Evolutionary conservation across 495 filamentous ascomycete genomes (phyloP).

Genomic region (Penicillium desertorum): DNA sequence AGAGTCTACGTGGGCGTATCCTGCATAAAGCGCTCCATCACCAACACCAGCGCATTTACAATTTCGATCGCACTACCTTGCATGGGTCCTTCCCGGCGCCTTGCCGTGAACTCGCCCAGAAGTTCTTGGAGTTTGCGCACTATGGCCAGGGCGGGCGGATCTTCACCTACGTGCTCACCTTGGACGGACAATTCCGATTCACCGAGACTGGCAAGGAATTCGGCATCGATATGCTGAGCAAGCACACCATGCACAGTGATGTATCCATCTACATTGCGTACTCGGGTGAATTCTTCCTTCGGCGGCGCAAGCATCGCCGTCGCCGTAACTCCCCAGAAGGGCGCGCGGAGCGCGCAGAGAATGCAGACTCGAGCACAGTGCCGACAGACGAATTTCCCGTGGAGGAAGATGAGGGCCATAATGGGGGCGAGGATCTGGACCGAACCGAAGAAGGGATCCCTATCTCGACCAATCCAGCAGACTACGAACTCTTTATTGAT

Average conservation of each 20-base stretch:
- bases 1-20: slow-evolving; percentile 72
- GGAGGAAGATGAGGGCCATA: slow-evolving; percentile 46
- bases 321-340: slow-evolving; percentile 25
- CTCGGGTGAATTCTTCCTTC: slow-evolving; percentile 89
- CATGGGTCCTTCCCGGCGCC: slow-evolving; percentile 61
- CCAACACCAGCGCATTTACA: slow-evolving; percentile 86
- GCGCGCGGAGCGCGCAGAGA: neutral
- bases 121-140: slow-evolving; percentile 84
- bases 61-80: slow-evolving; percentile 71
- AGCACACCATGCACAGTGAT: slow-evolving; percentile 94
- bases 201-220: slow-evolving; percentile 95
- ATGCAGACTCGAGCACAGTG: slow-evolving; percentile 6
- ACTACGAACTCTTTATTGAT: slow-evolving; percentile 89
- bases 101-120: slow-evolving; percentile 61
- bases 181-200: slow-evolving; percentile 83
- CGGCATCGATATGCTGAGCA: slow-evolving; percentile 84
- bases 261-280: slow-evolving; percentile 87
- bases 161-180: slow-evolving; percentile 88
- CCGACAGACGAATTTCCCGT: slow-evolving; percentile 31
- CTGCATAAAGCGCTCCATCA: slow-evolving; percentile 83
- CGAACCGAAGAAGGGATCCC: slow-evolving; percentile 18
- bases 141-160: slow-evolving; percentile 81
- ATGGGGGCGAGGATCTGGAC: slow-evolving; percentile 37
- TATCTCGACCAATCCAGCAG: slow-evolving; percentile 54
- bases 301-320: slow-evolving; percentile 55